Conservation (phyloP, 2,329 filamentous ascomycete species). For the Aspergillus nomiae region DNA sequence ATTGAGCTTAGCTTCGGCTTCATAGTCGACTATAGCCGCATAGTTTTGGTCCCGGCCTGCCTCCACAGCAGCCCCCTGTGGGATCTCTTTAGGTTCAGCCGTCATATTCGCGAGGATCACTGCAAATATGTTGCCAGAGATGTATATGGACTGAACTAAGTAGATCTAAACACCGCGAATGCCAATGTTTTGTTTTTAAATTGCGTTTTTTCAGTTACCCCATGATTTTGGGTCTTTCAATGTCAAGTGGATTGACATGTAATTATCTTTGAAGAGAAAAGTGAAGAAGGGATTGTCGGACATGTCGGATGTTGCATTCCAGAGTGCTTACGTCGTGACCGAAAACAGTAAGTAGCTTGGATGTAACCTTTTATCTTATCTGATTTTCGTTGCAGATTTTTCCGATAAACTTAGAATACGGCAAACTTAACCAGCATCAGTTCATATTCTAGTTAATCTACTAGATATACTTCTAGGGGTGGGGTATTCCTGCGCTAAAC, state of each 20-base stretch:
- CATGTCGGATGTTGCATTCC: background rate
- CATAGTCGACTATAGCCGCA: background rate
- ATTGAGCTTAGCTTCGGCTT: background rate
- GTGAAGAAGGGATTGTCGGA: background rate
- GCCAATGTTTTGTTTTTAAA: background rate
- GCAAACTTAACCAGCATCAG: background rate
- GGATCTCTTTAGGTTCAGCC: background rate
- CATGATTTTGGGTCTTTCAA: background rate
- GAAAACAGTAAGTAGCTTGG: background rate
- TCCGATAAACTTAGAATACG: background rate
- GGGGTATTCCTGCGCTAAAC: background rate
- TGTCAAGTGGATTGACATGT: background rate
- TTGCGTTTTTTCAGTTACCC: background rate
- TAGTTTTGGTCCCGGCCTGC: background rate
- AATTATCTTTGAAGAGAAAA: background rate
- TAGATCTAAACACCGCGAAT: background rate
- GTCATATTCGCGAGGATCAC: background rate
- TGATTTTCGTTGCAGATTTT: background rate
- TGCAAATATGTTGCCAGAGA: background rate
- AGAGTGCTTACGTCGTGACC: constrained; percentile 1
- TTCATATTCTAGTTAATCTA: background rate
- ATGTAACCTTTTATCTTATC: constrained; percentile 1
- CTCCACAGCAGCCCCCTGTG: background rate
- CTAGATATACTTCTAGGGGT: background rate
- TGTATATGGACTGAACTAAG: background rate